Conservation (phyloP, 2,329 filamentous ascomycete species). For the Aspergillus brasiliensis region DNA sequence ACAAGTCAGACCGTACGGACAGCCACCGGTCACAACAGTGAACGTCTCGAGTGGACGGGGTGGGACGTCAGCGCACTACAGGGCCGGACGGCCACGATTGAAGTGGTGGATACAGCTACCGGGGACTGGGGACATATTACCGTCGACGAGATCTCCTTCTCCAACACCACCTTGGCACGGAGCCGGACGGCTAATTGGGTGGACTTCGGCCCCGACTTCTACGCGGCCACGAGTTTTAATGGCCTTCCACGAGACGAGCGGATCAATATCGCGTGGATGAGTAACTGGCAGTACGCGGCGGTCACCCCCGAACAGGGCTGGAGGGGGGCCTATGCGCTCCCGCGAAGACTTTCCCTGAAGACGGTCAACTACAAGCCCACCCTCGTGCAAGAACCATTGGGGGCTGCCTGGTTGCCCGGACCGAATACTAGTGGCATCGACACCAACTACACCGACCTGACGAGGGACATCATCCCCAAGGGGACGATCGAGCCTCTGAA, state of each 20-base stretch:
- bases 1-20: too few relatives aligned
- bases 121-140: too few relatives aligned
- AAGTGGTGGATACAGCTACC: too few relatives aligned
- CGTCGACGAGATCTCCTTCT: not conserved
- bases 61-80: too few relatives aligned
- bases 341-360: conserved; percentile 24
- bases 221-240: conserved; percentile 27
- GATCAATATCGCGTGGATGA: conserved; percentile 31
- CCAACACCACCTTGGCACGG: conserved; percentile 4
- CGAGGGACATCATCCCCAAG: conserved; percentile 12
- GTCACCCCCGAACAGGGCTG: conserved; percentile 27
- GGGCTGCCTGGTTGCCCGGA: conserved; percentile 7
- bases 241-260: conserved; percentile 22
- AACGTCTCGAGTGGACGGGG: too few relatives aligned
- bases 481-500: conserved; percentile 17
- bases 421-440: conserved; percentile 4
- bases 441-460: not conserved
- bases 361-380: conserved; percentile 16
- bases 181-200: conserved; percentile 28
- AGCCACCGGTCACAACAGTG: too few relatives aligned
- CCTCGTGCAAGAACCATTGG: conserved; percentile 21
- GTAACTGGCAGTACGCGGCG: conserved; percentile 33
- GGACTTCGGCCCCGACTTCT: conserved; percentile 34
- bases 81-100: too few relatives aligned
- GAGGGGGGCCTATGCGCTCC: conserved; percentile 31